These are phyloP conservation scores for Lecanicillium sp. DNA, from an alignment of 2,329 filamentous ascomycete species.

Conservation along the genomic window DNA sequence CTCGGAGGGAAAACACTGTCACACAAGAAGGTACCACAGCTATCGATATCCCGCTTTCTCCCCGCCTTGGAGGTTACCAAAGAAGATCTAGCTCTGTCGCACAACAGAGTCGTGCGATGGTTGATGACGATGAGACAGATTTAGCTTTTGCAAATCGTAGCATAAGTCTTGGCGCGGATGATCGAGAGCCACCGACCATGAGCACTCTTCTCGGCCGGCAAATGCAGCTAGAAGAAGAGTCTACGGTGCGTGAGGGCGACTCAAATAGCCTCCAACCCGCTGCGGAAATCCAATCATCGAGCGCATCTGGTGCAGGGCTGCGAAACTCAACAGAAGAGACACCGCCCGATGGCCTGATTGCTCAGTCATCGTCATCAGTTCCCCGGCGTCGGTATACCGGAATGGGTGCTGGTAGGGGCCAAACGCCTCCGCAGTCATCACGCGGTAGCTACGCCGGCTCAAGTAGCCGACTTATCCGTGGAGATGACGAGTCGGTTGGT, in stretches of 20 bases:
- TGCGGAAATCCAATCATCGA: conserved; percentile 30
- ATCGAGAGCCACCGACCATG: conserved; percentile 55
- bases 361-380: conserved; percentile 35
- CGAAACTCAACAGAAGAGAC: conserved; percentile 37
- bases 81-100: conserved; percentile 63
- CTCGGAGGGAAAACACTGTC: conserved; percentile 28
- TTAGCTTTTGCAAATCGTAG: conserved; percentile 56
- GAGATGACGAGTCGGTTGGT: conserved; percentile 44
- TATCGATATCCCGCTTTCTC: conserved; percentile 67
- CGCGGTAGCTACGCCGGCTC: conserved; percentile 37
- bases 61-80: conserved; percentile 46
- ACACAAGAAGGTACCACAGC: conserved; percentile 51
- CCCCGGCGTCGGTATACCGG: conserved; percentile 38
- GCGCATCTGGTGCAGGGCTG: conserved; percentile 29
- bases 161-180: conserved; percentile 58
- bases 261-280: conserved; percentile 29
- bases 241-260: conserved; percentile 14
- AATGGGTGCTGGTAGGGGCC: conserved; percentile 25
- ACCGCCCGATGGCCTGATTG: conserved; percentile 35
- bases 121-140: conserved; percentile 53
- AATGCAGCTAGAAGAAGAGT: conserved; percentile 25
- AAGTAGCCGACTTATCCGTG: conserved; percentile 26
- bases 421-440: conserved; percentile 35
- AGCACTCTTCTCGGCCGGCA: conserved; percentile 50
- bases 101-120: conserved; percentile 47